Conservation (phyloP, 805 yeast species). For the Scheffersomyces lignosus region DNA sequence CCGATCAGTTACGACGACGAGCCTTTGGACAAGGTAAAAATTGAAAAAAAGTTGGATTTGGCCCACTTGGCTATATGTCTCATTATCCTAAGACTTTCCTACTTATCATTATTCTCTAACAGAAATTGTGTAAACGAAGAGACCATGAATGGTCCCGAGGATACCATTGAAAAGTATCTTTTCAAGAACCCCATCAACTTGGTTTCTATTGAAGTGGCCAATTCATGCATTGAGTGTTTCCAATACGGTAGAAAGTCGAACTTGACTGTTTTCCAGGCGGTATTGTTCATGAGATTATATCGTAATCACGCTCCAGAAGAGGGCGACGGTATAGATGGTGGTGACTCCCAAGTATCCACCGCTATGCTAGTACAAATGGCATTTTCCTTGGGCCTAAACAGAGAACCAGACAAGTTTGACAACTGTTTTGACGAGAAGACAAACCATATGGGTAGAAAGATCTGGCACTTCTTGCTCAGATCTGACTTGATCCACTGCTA, state of each 20-base stretch:
- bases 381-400: constrained; percentile 19
- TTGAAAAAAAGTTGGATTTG: constrained; percentile 33
- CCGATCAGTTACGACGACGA: constrained; percentile 20
- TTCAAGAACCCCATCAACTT: constrained; percentile 21
- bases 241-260: constrained; percentile 11
- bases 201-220: constrained; percentile 17
- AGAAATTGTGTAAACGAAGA: constrained; percentile 26
- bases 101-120: constrained; percentile 39
- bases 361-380: constrained; percentile 19
- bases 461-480: constrained; percentile 54
- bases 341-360: constrained; percentile 8
- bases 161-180: constrained; percentile 14
- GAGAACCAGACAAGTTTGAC: constrained; percentile 29
- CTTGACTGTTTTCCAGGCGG: constrained; percentile 10
- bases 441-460: constrained; percentile 53
- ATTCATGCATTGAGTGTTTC: constrained; percentile 20
- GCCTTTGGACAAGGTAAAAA: constrained; percentile 19
- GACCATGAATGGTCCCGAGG: constrained; percentile 22
- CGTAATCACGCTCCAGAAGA: constrained; percentile 12
- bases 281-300: constrained; percentile 9
- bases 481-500: constrained; percentile 8
- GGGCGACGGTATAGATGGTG: constrained; percentile 13
- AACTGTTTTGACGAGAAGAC: constrained; percentile 33
- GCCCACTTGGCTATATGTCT: constrained; percentile 34
- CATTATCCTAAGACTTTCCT: constrained; percentile 32